Evolutionary conservation across 495 filamentous ascomycete species (phyloP).

Genomic region (Endocarpon pusillum): DNA sequence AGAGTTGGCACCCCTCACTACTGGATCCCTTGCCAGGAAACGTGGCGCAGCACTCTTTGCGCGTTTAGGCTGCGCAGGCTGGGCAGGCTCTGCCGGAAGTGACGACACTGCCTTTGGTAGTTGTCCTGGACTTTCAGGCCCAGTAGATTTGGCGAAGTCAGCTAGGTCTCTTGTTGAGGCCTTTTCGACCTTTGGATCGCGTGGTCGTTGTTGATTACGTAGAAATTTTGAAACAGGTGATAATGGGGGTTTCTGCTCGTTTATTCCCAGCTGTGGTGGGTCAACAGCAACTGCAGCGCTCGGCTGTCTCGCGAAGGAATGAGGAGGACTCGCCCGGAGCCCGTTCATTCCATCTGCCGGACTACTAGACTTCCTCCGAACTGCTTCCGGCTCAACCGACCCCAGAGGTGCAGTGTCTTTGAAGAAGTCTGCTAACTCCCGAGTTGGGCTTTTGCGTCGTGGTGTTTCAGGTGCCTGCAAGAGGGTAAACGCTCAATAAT

Average conservation of each 20-base stretch:
- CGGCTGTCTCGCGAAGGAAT: too few species aligned
- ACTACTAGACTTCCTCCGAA: too few species aligned
- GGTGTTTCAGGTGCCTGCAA: slow-evolving; percentile 25
- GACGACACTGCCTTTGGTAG: not conserved
- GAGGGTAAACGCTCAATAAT: slow-evolving; percentile 4
- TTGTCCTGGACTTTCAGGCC: slow-evolving; percentile 26
- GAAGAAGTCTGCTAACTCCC: slow-evolving; percentile 21
- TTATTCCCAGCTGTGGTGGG: too few species aligned
- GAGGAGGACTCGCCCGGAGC: slow-evolving; percentile 9
- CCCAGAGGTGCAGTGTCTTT: slow-evolving; percentile 22
- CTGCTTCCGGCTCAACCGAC: too few species aligned
- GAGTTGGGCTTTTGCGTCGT: slow-evolving; percentile 17
- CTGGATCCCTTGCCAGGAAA: slow-evolving; percentile 57
- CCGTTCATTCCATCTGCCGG: too few species aligned
- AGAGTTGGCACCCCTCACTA: slow-evolving; percentile 44
- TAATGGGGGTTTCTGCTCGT: too few species aligned
- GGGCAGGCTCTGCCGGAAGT: slow-evolving; percentile 1
- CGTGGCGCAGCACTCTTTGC: slow-evolving; percentile 12
- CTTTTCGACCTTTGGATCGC: slow-evolving; percentile 2
- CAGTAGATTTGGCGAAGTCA: slow-evolving; percentile 71
- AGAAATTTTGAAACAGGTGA: too few species aligned
- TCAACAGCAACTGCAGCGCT: too few species aligned
- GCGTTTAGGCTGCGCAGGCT: not conserved
- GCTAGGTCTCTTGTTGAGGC: slow-evolving; percentile 75
- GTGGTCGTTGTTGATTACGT: too few species aligned